phyloP scores from a whole-genome alignment of 73 alveolate genomes.

The Tetrahymena malaccensis region DNA sequence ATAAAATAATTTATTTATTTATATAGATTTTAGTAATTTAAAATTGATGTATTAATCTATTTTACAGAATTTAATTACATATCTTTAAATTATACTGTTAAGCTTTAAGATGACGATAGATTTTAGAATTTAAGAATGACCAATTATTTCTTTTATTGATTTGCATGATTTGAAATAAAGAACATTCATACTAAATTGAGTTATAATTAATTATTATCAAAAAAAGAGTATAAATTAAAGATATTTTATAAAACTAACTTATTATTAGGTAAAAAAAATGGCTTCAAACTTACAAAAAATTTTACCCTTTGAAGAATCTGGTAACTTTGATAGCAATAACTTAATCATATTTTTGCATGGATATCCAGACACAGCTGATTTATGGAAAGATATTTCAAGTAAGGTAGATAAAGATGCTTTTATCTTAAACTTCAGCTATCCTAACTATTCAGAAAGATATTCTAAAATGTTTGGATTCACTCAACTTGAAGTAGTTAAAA shows the following conservation, averaged over 20 bases:
- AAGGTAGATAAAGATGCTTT: neutral
- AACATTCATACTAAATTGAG: neutral
- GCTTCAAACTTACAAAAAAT: neutral
- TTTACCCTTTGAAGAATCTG: constrained; percentile 39
- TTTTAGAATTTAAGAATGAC: neutral
- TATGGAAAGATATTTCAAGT: constrained; percentile 27
- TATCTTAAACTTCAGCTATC: constrained; percentile 13
- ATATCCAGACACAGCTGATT: constrained; percentile 21
- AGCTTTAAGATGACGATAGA: too few relatives aligned
- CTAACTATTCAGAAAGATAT: constrained; percentile 3
- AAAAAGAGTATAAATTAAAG: neutral
- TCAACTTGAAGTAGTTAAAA: constrained; percentile 9
- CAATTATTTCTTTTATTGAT: neutral
- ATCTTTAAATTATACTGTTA: too few relatives aligned
- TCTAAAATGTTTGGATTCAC: constrained; percentile 2
- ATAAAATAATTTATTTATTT: too few relatives aligned
- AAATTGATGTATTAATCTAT: too few relatives aligned
- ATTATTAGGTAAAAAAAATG: neutral
- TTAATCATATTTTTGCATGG: constrained; percentile 31
- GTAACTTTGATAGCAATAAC: constrained; percentile 11
- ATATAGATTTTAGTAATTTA: too few relatives aligned
- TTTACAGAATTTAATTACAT: neutral
- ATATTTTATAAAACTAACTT: neutral
- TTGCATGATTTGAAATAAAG: neutral
- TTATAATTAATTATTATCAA: neutral